These are phyloP conservation scores for Chaetomium sp. DNA, from an alignment of 2,329 filamentous ascomycete species.

Conservation along the genomic window DNA sequence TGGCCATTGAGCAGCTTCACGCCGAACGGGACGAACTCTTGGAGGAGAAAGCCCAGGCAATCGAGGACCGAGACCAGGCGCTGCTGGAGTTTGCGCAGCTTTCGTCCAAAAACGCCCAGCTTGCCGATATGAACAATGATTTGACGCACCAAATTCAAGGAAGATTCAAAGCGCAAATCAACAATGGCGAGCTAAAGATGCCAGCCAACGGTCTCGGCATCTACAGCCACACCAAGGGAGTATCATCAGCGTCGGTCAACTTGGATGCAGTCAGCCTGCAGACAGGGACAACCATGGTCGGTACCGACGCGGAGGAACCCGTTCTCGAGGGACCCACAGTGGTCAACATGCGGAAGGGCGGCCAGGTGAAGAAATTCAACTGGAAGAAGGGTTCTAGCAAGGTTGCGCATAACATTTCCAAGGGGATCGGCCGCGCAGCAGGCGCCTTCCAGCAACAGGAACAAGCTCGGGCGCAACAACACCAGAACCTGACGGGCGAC, in stretches of 20 bases:
- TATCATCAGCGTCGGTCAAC: slow-evolving; percentile 53
- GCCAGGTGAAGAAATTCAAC: slow-evolving; percentile 93
- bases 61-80: slow-evolving; percentile 86
- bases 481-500: slow-evolving; percentile 60
- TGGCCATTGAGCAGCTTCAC: slow-evolving; percentile 61
- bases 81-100: slow-evolving; percentile 95
- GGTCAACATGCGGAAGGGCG: slow-evolving; percentile 90
- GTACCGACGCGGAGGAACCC: slow-evolving; percentile 67
- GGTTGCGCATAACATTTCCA: slow-evolving; percentile 89
- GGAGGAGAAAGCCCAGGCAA: slow-evolving; percentile 81
- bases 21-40: slow-evolving; percentile 77
- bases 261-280: slow-evolving; percentile 57
- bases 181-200: slow-evolving; percentile 46
- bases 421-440: slow-evolving; percentile 91
- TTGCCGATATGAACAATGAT: slow-evolving; percentile 94
- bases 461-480: slow-evolving; percentile 40
- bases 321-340: slow-evolving; percentile 82
- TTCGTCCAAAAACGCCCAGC: slow-evolving; percentile 89
- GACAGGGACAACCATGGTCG: slow-evolving; percentile 61
- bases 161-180: slow-evolving; percentile 79
- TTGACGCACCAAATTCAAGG: slow-evolving; percentile 92
- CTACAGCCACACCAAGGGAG: slow-evolving; percentile 55
- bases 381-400: slow-evolving; percentile 98
- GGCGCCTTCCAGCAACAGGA: slow-evolving; percentile 65
- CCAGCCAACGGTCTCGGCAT: slow-evolving; percentile 60